Percentiles rank a stretch among this genome's conserved stretches.
Conservation (phyloP, 225 moss, liverwort and hornwort genomes). For the Ulota crispa region DNA sequence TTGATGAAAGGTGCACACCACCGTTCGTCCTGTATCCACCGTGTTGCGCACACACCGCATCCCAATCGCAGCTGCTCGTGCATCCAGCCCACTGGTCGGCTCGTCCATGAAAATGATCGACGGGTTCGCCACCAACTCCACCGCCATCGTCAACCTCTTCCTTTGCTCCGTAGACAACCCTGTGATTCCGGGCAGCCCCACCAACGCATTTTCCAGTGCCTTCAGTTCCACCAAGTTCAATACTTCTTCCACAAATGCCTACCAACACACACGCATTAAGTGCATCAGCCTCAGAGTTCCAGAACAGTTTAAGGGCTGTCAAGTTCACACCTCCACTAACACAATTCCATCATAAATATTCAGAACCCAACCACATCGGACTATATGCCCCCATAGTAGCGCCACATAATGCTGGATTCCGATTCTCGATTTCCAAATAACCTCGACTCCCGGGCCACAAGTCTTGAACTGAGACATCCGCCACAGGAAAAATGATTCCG, state of each 20-base stretch:
- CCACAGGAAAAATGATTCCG: neutral
- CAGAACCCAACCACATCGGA: too few species aligned
- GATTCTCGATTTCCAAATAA: too few species aligned
- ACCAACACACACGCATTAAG: neutral
- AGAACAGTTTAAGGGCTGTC: neutral
- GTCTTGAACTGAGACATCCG: neutral
- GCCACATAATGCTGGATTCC: too few species aligned
- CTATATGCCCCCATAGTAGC: too few species aligned
- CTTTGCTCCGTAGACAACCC: slow-evolving; percentile 53
- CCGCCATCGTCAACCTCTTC: slow-evolving; percentile 50
- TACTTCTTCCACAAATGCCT: slow-evolving; percentile 57
- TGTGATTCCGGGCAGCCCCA: slow-evolving; percentile 48
- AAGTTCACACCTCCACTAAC: too few species aligned
- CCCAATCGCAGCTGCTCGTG: slow-evolving; percentile 51
- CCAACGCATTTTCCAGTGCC: slow-evolving; percentile 40
- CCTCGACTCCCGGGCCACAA: too few species aligned
- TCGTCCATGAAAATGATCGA: slow-evolving; percentile 65
- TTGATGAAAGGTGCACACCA: slow-evolving; percentile 59
- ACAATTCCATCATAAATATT: too few species aligned
- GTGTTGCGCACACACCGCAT: slow-evolving; percentile 59
- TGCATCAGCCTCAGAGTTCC: neutral
- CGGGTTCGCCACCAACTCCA: slow-evolving; percentile 54
- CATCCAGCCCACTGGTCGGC: slow-evolving; percentile 56
- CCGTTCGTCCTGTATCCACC: slow-evolving; percentile 51
- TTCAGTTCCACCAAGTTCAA: slow-evolving; percentile 51